A percentile compares a stretch with the other conserved stretches of the same genome.
These are phyloP conservation scores for Cryptococcus sp. DNA, from an alignment of 1,284 basidiomycete genomes.

Conservation along the genomic window DNA sequence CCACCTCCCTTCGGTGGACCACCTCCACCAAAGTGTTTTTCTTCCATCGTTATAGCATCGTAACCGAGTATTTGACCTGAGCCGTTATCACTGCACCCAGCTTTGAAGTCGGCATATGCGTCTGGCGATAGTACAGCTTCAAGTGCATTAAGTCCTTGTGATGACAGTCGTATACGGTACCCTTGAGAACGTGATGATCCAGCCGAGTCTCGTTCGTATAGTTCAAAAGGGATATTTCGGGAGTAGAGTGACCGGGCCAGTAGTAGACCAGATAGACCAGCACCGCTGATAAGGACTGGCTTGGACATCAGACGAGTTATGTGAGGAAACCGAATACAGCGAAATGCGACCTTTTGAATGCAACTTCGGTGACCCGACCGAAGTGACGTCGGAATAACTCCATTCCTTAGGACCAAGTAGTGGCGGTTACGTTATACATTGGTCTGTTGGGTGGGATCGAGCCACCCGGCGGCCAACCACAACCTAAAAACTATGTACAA, in stretches of 20 bases:
- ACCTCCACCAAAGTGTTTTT: not conserved
- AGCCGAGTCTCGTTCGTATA: conserved; percentile 1
- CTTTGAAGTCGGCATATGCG: not conserved
- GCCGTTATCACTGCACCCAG: not conserved
- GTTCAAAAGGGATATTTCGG: not conserved
- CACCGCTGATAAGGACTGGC: conserved; percentile 63
- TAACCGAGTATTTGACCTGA: not conserved
- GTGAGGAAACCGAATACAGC: no score
- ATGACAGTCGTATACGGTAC: not conserved
- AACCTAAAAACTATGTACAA: no score
- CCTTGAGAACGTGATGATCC: conserved; percentile 1
- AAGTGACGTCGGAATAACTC: no score
- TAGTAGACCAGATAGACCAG: conserved; percentile 22
- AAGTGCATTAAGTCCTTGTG: not conserved
- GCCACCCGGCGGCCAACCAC: no score
- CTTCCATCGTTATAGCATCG: not conserved
- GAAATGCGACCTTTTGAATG: no score
- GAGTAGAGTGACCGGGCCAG: not conserved
- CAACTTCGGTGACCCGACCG: no score
- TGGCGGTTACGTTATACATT: no score
- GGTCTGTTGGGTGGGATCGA: no score
- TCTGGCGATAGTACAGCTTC: not conserved
- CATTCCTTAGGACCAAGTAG: no score
- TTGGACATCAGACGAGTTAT: conserved; percentile 34
- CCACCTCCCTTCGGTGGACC: not conserved